Base-by-base conservation (phyloP, 192 early-diverging fungal genomes). In the Coemansia sp. region DNA sequence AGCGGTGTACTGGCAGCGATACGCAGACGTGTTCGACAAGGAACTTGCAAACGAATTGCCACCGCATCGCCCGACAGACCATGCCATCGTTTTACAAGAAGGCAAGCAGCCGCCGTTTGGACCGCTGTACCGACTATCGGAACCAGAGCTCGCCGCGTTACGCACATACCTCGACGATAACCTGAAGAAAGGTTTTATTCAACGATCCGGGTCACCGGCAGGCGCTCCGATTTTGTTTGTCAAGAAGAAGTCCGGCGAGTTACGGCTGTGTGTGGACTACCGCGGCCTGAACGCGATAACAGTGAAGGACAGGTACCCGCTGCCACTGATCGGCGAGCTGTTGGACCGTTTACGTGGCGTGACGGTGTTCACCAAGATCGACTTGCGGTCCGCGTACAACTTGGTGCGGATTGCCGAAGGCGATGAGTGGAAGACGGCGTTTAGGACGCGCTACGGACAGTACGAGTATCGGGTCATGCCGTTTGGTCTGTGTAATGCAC, bases 401-500 rank as follows among this genome's bases (percentile, higher is more conserved):
- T 68, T 75, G 45, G 56, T 84, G 0, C 51, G 57, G 0, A 57
- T 84, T 0, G 2, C 40, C 14, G 11, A 54, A 23, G 55, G 25
- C 0, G 74, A 83, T 28, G 36, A 67, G 1, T 20, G 21, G 0
- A 83, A 84, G 51, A 83, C 66, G 17, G 70, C 82, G 5, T 83
- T 81, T 39, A 14, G 52, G 0, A 76, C 79, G 0, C 27, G 50
- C 0, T 60, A 55, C 0, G 71, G 77, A 1, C 57, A 44, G 2
- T 87, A 51, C 57, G 60, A 87, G 49, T 84, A 63, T 34, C 29
- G 46, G 0, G 84, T 87, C 3, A 38, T 90, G 43, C 84, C 84
- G 0, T 84, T 86, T 50, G 85, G 86, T 0, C 44, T 88, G 2
- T 73, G 66, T 15, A 87, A 85, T 55, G 80, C 78, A 0, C 82